phyloP scores from a whole-genome alignment of 1,284 basidiomycete species.

The Cryptococcus maquisensis region DNA sequence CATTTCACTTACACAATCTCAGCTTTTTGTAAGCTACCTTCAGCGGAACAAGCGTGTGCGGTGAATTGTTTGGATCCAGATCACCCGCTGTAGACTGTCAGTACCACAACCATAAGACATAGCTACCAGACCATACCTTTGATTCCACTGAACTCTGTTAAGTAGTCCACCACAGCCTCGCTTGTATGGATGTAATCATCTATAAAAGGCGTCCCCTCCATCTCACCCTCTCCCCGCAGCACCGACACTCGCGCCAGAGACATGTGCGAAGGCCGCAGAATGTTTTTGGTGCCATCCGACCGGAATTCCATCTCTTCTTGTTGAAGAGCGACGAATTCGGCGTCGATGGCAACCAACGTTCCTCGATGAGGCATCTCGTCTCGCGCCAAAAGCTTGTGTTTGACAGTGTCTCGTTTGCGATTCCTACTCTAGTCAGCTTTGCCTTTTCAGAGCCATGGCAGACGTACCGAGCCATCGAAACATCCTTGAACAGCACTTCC shows the following conservation, averaged over 20 bases:
- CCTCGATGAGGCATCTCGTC: conserved; percentile 83
- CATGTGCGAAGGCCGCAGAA: conserved; percentile 83
- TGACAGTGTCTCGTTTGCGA: conserved; percentile 67
- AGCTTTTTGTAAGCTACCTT: conserved; percentile 98
- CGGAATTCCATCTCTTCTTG: conserved; percentile 93
- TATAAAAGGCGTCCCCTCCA: conserved; percentile 84
- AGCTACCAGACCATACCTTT: conserved; percentile 59
- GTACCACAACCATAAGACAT: background rate
- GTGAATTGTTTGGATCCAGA: conserved; percentile 76
- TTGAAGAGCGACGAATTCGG: conserved; percentile 96
- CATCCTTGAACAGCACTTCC: conserved; percentile 76
- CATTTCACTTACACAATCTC: conserved; percentile 55
- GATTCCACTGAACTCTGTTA: conserved; percentile 96
- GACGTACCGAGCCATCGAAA: conserved; percentile 73
- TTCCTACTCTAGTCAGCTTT: conserved; percentile 54
- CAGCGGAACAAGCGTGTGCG: conserved; percentile 84
- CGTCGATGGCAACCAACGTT: conserved; percentile 89
- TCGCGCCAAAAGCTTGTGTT: conserved; percentile 66
- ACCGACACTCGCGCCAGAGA: conserved; percentile 94
- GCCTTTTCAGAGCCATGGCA: background rate
- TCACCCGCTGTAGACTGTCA: conserved; percentile 66
- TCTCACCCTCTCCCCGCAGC: conserved; percentile 73
- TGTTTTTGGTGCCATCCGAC: conserved; percentile 89
- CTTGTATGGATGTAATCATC: conserved; percentile 97
- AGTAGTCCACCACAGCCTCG: conserved; percentile 89